Conservation (phyloP, 495 filamentous ascomycete species). For the Penicillium dipodomyicola region DNA sequence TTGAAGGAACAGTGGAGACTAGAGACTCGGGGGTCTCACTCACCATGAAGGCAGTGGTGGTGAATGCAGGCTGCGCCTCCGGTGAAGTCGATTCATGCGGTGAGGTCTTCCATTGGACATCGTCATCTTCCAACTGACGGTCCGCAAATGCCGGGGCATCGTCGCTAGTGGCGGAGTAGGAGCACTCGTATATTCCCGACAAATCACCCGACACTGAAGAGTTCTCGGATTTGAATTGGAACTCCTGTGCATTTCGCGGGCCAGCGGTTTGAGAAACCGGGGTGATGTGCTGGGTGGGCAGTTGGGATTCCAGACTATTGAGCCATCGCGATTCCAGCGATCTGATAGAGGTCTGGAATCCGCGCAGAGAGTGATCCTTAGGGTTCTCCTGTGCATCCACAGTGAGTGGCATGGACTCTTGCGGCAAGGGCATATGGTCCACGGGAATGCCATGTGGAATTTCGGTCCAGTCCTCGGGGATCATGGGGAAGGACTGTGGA, state of each 20-base stretch:
- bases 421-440: conserved; percentile 24
- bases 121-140: conserved; percentile 34
- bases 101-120: conserved; percentile 32
- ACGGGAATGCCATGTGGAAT: conserved; percentile 18
- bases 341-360: conserved; percentile 32
- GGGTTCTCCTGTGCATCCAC: conserved; percentile 26
- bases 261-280: conserved; percentile 24
- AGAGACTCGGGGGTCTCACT: conserved; percentile 39
- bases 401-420: conserved; percentile 22
- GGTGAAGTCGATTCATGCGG: conserved; percentile 29
- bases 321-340: conserved; percentile 43
- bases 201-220: conserved; percentile 43
- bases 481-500: conserved; percentile 35
- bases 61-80: conserved; percentile 26
- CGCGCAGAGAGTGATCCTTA: conserved; percentile 25
- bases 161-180: conserved; percentile 39
- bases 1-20: conserved; percentile 28
- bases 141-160: conserved; percentile 35
- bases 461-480: conserved; percentile 36
- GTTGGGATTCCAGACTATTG: conserved; percentile 36
- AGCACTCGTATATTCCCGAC: conserved; percentile 36
- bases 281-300: conserved; percentile 35
- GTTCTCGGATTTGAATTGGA: conserved; percentile 43
- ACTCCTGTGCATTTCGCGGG: conserved; percentile 31
- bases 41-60: conserved; percentile 42